Evolutionary conservation across 2,329 filamentous ascomycete genomes (phyloP), one percentile per base, ranked within the genome.

Genomic region (Cordyceps farinosa): DNA sequence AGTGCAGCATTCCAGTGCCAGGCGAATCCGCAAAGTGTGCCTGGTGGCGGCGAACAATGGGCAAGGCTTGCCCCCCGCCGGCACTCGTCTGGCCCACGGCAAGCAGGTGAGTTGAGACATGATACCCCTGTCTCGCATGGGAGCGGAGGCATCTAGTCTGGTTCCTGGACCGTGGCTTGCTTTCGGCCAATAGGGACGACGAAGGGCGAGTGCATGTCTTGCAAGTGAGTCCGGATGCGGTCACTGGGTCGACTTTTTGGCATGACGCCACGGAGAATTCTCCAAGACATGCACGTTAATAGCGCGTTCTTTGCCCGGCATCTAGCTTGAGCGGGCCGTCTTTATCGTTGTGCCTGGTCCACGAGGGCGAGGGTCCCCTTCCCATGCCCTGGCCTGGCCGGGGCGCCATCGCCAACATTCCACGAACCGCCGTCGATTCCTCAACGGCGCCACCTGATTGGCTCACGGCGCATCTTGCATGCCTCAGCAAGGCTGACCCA

Each of bases 371-470:
- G 45, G 32, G 27, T 6, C 27, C 30, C 22, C 6, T 38, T 11
- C 15, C 38, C 51, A 53, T 54, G 42, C 59, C 59, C 32, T 27
- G 50, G 51, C 30, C 59, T 56, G 51, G 52, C 51, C 34, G 52
- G 34, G 52, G n/a, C 27, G 17, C 52, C 29, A 56, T 34, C 44
- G 10, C 44, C 60, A 62, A 15, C 63, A 64, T 64, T 64, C 58
- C 63, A 61, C 40, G 45, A 22, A 13, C 7, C n/a, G 10, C 15
- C n/a, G 15, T 53, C 22, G 45, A 56, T 57, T 60, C 55, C 44
- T 60, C 56, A 55, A 51, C 44, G 11, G 9, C n/a, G 30, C 17
- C 34, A n/a, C 42, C 54, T 60, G 29, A 64, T 56, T 64, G 50
- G 62, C 32, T 61, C 62, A 30, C 32, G 40, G 38, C 32, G 7